phyloP scores from a whole-genome alignment of 2,329 filamentous ascomycete genomes.

The Xylariales sp. region DNA sequence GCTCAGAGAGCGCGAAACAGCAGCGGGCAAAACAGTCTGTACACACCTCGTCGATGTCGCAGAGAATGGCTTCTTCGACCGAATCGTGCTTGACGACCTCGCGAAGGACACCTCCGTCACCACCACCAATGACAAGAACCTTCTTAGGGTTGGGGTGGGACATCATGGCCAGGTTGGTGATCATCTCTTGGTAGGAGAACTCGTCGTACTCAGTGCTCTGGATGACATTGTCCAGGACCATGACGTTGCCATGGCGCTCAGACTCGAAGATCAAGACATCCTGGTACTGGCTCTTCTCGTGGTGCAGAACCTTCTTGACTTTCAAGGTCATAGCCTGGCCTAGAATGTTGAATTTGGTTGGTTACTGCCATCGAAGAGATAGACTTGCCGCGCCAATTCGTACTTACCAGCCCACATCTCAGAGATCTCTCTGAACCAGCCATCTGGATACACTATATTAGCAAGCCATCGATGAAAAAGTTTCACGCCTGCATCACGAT shows the following conservation, averaged over 20 bases:
- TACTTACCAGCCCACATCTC: conserved; percentile 85
- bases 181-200: conserved; percentile 99
- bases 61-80: conserved; percentile 92
- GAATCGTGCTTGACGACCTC: conserved; percentile 99
- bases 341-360: conserved; percentile 17
- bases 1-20: conserved; percentile 29
- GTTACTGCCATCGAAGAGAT: not conserved
- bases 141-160: conserved; percentile 97
- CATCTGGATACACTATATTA: conserved; percentile 58
- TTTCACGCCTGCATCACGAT: too few relatives aligned
- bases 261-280: conserved; percentile 99
- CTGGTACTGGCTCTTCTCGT: conserved; percentile 99
- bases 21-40: conserved; percentile 35
- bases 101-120: conserved; percentile 94
- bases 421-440: conserved; percentile 99
- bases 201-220: conserved; percentile 98
- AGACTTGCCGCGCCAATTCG: not conserved
- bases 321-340: conserved; percentile 98
- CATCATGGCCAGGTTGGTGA: conserved; percentile 97
- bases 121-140: conserved; percentile 95
- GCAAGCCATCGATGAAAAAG: too few relatives aligned
- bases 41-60: conserved; percentile 90
- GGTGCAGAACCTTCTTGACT: conserved; percentile 96
- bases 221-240: conserved; percentile 98
- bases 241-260: conserved; percentile 90